These are phyloP conservation scores for Colletotrichum higginsianum DNA, from an alignment of 2,329 filamentous ascomycete species.

Conservation along the genomic window DNA sequence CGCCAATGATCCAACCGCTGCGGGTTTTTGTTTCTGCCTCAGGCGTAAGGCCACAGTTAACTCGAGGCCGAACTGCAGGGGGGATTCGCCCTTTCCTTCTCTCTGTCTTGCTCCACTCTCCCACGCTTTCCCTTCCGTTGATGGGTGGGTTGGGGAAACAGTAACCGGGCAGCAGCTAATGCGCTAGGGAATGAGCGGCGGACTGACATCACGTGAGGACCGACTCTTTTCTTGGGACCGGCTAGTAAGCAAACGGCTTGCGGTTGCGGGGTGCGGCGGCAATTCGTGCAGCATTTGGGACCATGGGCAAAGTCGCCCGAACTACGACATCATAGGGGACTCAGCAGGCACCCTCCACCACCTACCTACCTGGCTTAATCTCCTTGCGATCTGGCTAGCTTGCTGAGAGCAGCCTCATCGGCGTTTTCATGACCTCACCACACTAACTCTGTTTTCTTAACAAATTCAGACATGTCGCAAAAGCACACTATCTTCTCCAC, in stretches of 20 bases:
- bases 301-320: background rate
- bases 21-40: conserved; percentile 29
- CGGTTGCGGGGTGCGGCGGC: background rate
- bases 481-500: background rate
- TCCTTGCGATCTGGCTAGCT: conserved; percentile 28
- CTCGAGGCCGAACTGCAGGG: background rate
- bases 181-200: conserved; percentile 32
- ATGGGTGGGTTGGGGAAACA: conserved; percentile 28
- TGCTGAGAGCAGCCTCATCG: conserved; percentile 11
- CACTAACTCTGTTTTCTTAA: background rate
- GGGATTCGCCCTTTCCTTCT: background rate
- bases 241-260: background rate
- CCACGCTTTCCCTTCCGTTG: conserved; percentile 3
- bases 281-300: background rate
- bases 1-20: conserved; percentile 34
- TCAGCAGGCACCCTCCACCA: conserved; percentile 21
- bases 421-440: conserved; percentile 30
- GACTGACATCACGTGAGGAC: conserved; percentile 49
- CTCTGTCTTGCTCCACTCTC: background rate
- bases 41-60: conserved; percentile 3
- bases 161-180: background rate
- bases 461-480: background rate
- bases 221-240: background rate
- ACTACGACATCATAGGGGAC: conserved; percentile 37
- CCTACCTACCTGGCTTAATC: conserved; percentile 23